Evolutionary conservation across 1,284 basidiomycete genomes (phyloP).

Genomic region (Moesziomyces sp.): DNA sequence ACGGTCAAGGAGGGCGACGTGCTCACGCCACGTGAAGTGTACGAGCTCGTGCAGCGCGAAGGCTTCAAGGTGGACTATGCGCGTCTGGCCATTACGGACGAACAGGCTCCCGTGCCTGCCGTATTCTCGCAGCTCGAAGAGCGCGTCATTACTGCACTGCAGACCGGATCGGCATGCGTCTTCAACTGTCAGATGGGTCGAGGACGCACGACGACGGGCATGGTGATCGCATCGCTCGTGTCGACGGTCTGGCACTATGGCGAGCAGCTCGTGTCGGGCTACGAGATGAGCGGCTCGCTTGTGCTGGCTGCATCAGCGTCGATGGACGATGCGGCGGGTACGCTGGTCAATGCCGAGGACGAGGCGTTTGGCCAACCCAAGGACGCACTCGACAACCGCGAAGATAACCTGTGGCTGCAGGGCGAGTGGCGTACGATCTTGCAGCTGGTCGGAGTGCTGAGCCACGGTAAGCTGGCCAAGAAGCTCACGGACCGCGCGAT

Average conservation of each 20-base stretch:
- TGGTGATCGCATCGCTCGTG: slow-evolving; percentile 65
- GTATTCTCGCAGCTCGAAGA: slow-evolving; percentile 65
- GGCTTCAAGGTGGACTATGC: slow-evolving; percentile 66
- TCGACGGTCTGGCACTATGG: slow-evolving; percentile 61
- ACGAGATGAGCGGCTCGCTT: slow-evolving; percentile 37
- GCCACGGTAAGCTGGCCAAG: slow-evolving; percentile 91
- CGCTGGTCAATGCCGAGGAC: slow-evolving; percentile 18
- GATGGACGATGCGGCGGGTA: background rate
- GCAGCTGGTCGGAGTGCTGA: slow-evolving; percentile 90
- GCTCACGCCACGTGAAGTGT: slow-evolving; percentile 84
- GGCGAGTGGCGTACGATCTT: slow-evolving; percentile 98
- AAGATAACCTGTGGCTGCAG: slow-evolving; percentile 69
- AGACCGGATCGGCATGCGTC: slow-evolving; percentile 53
- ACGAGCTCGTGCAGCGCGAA: slow-evolving; percentile 62
- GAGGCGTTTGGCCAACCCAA: slow-evolving; percentile 41
- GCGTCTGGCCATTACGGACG: slow-evolving; percentile 66
- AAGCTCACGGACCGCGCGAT: slow-evolving; percentile 78
- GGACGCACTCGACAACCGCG: slow-evolving; percentile 60
- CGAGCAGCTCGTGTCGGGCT: slow-evolving; percentile 38
- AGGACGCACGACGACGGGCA: slow-evolving; percentile 65
- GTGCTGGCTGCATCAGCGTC: slow-evolving; percentile 12
- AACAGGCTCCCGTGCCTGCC: slow-evolving; percentile 66
- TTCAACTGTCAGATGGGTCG: slow-evolving; percentile 68
- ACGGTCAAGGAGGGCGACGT: slow-evolving; percentile 84
- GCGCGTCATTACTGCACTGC: slow-evolving; percentile 59